Percentiles rank a stretch among this genome's conserved stretches.
These are phyloP conservation scores for Trichaptum fuscoviolaceum DNA, from an alignment of 768 basidiomycete species.

Conservation along the genomic window DNA sequence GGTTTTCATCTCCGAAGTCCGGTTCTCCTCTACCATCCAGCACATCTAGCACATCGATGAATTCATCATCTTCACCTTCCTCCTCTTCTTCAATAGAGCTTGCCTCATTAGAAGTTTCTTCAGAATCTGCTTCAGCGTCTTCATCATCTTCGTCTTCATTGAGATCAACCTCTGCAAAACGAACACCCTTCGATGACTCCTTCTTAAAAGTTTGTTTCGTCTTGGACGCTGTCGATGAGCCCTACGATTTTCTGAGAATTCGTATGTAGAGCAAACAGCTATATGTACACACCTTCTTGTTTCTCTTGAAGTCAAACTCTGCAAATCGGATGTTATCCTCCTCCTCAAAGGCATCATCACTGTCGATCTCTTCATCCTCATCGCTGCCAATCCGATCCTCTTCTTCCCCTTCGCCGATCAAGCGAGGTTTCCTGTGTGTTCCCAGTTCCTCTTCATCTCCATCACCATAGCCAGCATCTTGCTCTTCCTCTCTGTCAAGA, in stretches of 20 bases:
- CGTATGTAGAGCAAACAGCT: not conserved
- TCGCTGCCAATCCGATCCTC: slow-evolving; percentile 35
- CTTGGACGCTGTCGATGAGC: slow-evolving; percentile 17
- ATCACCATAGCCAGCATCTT: slow-evolving; percentile 33
- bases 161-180: slow-evolving; percentile 56
- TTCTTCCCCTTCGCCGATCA: slow-evolving; percentile 36
- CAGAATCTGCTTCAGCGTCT: slow-evolving; percentile 28
- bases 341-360: slow-evolving; percentile 80
- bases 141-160: slow-evolving; percentile 47
- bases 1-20: slow-evolving; percentile 29
- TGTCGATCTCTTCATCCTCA: slow-evolving; percentile 85
- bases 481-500: slow-evolving; percentile 54
- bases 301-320: slow-evolving; percentile 40
- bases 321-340: slow-evolving; percentile 76
- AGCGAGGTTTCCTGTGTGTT: slow-evolving; percentile 12
- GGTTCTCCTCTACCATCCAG: slow-evolving; percentile 57
- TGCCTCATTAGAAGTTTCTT: slow-evolving; percentile 43
- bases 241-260: not conserved
- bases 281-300: slow-evolving; percentile 27
- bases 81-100: slow-evolving; percentile 30
- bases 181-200: slow-evolving; percentile 29
- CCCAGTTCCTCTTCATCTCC: slow-evolving; percentile 38
- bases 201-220: slow-evolving; percentile 14
- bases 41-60: slow-evolving; percentile 61
- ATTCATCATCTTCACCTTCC: slow-evolving; percentile 43